Conservation (phyloP, 2,329 filamentous ascomycete species). For the Cordyceps cicadae region DNA sequence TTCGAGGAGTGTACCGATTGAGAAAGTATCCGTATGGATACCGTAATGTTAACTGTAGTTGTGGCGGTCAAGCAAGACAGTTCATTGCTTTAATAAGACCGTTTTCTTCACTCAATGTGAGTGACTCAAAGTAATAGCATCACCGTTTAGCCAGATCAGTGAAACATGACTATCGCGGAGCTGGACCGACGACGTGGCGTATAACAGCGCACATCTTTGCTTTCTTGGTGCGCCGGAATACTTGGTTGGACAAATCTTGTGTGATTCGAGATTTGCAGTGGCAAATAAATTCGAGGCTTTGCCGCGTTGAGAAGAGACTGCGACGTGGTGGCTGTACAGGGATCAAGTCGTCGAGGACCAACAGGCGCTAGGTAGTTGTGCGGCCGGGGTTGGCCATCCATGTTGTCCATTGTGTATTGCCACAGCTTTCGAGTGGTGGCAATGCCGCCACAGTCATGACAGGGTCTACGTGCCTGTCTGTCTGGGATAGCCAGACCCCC, state of each 20-base stretch:
- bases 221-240: not conserved
- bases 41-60: not conserved
- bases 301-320: not conserved
- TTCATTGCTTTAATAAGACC: not conserved
- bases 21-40: no score
- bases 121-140: not conserved
- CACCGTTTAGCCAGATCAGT: not conserved
- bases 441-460: not conserved
- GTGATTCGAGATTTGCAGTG: constrained; percentile 1
- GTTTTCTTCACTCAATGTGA: not conserved
- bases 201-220: not conserved
- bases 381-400: not conserved
- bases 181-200: not conserved
- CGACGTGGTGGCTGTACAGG: not conserved
- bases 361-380: not conserved
- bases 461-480: not conserved
- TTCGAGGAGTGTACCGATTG: not conserved
- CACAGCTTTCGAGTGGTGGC: not conserved
- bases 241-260: not conserved
- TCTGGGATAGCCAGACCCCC: not conserved
- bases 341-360: not conserved
- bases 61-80: constrained; percentile 3
- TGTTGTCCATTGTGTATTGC: not conserved
- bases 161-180: not conserved
- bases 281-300: constrained; percentile 6